Percentiles rank a stretch among this genome's conserved stretches.
Evolutionary conservation across 805 yeast genomes (phyloP).

Genomic region (Zygoascus bituminiphila): DNA sequence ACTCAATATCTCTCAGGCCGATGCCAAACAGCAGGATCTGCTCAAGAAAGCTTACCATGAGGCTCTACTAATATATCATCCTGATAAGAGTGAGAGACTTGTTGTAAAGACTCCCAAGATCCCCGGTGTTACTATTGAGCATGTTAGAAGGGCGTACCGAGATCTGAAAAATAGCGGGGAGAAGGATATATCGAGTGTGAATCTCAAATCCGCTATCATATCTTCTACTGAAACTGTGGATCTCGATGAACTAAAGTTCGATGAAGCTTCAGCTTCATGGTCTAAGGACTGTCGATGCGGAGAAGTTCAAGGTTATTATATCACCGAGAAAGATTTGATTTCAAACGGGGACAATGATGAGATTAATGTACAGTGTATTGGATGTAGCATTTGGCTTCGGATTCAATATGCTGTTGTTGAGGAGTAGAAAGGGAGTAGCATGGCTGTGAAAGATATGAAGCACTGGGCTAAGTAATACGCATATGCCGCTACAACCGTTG

Average conservation of each 20-base stretch:
- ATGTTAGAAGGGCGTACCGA: conserved; percentile 58
- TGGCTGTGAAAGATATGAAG: too few species aligned
- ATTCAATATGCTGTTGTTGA: conserved; percentile 43
- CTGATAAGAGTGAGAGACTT: conserved; percentile 52
- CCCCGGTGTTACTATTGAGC: conserved; percentile 29
- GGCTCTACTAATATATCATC: conserved; percentile 59
- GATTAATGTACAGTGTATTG: conserved; percentile 67
- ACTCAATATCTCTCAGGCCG: neutral
- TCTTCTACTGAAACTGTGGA: conserved; percentile 65
- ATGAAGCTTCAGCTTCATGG: conserved; percentile 25
- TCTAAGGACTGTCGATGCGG: conserved; percentile 29
- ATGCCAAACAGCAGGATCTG: conserved; percentile 7
- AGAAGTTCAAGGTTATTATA: conserved; percentile 45
- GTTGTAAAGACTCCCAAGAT: neutral
- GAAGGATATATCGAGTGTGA: conserved; percentile 23
- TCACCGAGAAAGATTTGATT: conserved; percentile 56
- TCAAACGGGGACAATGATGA: conserved; percentile 49
- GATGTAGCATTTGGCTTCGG: conserved; percentile 81
- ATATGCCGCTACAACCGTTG: too few species aligned
- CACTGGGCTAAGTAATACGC: too few species aligned
- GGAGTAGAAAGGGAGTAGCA: too few species aligned
- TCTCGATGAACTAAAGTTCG: conserved; percentile 49
- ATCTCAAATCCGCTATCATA: conserved; percentile 29
- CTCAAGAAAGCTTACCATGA: conserved; percentile 58
- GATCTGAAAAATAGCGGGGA: conserved; percentile 42